Percentiles rank a stretch among this genome's conserved stretches.
Evolutionary conservation across 495 filamentous ascomycete species (phyloP).

Genomic region (Talaromyces adpressus): DNA sequence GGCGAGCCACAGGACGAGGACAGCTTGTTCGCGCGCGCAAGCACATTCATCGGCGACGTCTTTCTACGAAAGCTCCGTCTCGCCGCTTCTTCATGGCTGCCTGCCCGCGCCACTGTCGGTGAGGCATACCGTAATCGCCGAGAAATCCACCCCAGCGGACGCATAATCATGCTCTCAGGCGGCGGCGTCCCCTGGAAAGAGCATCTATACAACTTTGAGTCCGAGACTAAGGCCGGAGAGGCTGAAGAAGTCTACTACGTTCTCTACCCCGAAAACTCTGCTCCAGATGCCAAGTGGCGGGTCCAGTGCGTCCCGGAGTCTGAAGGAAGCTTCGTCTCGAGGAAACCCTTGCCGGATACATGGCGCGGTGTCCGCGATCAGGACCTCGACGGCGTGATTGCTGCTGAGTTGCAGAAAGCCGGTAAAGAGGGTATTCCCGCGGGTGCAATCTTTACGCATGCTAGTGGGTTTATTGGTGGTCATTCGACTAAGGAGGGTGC

Average conservation of each 20-base stretch:
- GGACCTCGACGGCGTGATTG: constrained; percentile 65
- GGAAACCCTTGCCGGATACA: constrained; percentile 80
- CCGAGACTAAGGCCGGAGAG: constrained; percentile 31
- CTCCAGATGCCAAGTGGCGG: constrained; percentile 74
- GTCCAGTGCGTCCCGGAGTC: constrained; percentile 78
- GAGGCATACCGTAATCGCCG: constrained; percentile 58
- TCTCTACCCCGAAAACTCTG: constrained; percentile 77
- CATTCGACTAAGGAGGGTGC: constrained; percentile 89
- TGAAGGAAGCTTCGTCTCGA: constrained; percentile 78
- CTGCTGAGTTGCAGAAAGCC: constrained; percentile 46
- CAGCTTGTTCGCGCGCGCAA: constrained; percentile 66
- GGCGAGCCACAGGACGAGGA: constrained; percentile 73
- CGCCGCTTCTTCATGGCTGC: constrained; percentile 62
- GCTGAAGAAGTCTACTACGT: constrained; percentile 64
- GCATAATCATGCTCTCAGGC: constrained; percentile 70
- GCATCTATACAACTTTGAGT: constrained; percentile 85
- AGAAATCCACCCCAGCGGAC: constrained; percentile 60
- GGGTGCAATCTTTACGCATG: constrained; percentile 88
- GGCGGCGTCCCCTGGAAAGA: constrained; percentile 88
- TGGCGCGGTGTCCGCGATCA: constrained; percentile 90
- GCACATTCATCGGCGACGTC: constrained; percentile 73
- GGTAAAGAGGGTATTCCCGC: constrained; percentile 33
- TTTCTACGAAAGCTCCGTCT: constrained; percentile 67
- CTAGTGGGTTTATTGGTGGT: constrained; percentile 91
- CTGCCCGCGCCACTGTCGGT: constrained; percentile 71